phyloP scores from a whole-genome alignment of 2,329 filamentous ascomycete genomes.

The Trichoderma atroviride region DNA sequence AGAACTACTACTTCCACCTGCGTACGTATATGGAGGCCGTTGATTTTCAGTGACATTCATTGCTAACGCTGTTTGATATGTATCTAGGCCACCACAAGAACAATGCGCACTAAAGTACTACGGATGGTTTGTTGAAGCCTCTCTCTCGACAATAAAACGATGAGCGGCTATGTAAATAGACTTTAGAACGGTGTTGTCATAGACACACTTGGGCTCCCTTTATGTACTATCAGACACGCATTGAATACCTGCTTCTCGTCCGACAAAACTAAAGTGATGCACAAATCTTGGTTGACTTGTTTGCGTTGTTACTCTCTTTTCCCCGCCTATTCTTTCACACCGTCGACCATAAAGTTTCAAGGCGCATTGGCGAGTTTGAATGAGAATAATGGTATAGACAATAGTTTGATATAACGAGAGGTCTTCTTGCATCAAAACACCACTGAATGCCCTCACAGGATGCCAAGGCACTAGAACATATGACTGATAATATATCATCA shows the following conservation, averaged over 20 bases:
- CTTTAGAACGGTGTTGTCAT: constrained; percentile 37
- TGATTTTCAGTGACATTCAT: constrained; percentile 1
- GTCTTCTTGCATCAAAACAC: neutral
- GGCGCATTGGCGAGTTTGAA: neutral
- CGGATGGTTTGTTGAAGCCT: constrained; percentile 32
- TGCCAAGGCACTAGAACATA: neutral
- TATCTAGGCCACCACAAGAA: constrained; percentile 97
- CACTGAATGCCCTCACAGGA: neutral
- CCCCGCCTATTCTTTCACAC: neutral
- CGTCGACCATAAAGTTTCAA: neutral
- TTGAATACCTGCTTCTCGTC: neutral
- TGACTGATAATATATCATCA: constrained; percentile 1
- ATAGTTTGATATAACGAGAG: neutral
- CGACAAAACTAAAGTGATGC: neutral
- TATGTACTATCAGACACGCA: constrained; percentile 26
- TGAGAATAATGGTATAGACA: neutral
- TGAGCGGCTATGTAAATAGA: constrained; percentile 47
- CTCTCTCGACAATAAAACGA: constrained; percentile 30
- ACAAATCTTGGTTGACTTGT: neutral
- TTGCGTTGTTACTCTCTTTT: neutral
- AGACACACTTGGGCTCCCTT: constrained; percentile 19
- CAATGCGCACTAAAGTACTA: constrained; percentile 81
- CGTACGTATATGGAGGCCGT: constrained; percentile 64
- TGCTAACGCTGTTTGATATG: constrained; percentile 8
- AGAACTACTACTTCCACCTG: constrained; percentile 99